phyloP scores from a whole-genome alignment of 345 rosid species.

The Rhodamnia argentea region DNA sequence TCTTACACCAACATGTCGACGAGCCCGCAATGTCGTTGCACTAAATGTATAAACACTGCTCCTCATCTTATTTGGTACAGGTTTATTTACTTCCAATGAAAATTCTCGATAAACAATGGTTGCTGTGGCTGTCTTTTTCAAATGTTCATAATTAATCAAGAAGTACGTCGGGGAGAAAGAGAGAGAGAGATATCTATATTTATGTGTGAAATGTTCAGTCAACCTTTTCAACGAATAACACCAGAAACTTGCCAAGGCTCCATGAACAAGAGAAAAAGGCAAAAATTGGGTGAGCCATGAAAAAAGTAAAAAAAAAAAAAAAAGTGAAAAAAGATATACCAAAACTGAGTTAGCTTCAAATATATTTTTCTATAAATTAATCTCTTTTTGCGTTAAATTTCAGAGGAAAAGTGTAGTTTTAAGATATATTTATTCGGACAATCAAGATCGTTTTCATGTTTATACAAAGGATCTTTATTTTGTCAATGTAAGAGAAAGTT shows the following conservation, averaged over 20 bases:
- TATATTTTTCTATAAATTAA: not conserved
- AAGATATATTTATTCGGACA: no score
- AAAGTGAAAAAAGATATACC: not conserved
- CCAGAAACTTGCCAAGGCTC: not conserved
- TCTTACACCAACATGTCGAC: not conserved
- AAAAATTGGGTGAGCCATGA: fast-evolving
- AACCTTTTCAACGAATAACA: not conserved
- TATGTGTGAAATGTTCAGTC: not conserved
- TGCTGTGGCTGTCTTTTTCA: no score
- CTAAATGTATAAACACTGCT: no score
- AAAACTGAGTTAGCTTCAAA: not conserved
- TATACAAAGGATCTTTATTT: no score
- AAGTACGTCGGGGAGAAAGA: not conserved
- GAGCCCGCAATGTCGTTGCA: not conserved
- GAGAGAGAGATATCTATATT: not conserved
- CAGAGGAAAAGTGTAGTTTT: no score
- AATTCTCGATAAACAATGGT: no score
- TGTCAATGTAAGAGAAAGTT: no score
- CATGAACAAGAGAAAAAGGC: not conserved
- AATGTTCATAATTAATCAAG: no score
- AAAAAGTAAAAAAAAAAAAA: not conserved
- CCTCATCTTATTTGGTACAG: no score
- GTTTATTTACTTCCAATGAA: no score
- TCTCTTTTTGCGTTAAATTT: no score
- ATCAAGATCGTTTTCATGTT: no score